Base-by-base conservation (phyloP, 768 basidiomycete genomes). In the Holtermannia corniformis region DNA sequence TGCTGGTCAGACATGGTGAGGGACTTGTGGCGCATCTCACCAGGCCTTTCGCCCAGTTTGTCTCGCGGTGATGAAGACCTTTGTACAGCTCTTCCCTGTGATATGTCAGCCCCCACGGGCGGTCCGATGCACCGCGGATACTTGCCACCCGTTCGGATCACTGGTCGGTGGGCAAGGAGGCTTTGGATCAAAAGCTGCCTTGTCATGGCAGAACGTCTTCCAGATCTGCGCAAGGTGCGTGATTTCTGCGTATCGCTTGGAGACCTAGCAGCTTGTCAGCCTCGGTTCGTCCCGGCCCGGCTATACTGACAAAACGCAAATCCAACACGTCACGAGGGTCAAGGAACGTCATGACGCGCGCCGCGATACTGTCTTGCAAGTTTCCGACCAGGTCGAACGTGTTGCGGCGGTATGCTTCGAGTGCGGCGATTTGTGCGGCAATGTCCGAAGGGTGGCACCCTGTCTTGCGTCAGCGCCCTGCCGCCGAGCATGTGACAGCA, bases 391-490 rank as follows among this genome's bases (percentile, higher is more conserved):
- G 77, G 64, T 93, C 90, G 62, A 86, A 86, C 4, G 86, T 85
- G 12, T 85, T 85, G 60, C 78, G 81, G 28, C 80, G 79, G 60
- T 93, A 91, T 70, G 88, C 87, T 70, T 90, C 81, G 16, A 93
- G 79, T 2, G 87, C 80, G 1, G 85, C 77, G 42, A 92, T 87
- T 68, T 90, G 89, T 4, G 86, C 76, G 11, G 80, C 81, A 26
- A 91, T 86, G 61, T 91, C 89, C 26, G 87, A 86, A 0, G 89
- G 88, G 57, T 87, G 76, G 71, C 84, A 81, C 11, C 84, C 85
- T 85, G 56, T 23, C 5, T 19, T 28, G 25, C 23, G 22, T 2
- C 14, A 32, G 12, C 5, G 2, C 4, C 21, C 10, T 28, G 3
- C 13, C 19, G 14, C 5, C 22, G 4, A 3, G 14, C 4, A 24